Base-by-base conservation (phyloP, 768 basidiomycete species). In the Boletellus sp. region DNA sequence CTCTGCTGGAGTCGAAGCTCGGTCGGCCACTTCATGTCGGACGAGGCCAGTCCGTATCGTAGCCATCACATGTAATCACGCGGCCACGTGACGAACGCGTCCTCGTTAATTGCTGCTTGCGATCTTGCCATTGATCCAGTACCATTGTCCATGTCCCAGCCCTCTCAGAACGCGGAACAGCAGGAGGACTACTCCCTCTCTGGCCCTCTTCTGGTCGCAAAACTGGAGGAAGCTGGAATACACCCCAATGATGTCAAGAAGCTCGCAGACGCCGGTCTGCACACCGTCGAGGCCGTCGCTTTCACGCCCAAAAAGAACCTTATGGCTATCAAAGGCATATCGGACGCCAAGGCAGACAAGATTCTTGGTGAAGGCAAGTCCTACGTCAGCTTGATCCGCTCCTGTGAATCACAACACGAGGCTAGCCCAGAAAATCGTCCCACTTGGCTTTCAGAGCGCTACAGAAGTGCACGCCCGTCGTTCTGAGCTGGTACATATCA, bases 321-420 rank as follows among this genome's bases (percentile, higher is more conserved):
- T 31, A 79, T 90, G 50, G 79, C 83, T 5, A 94, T 98, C 59
- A 98, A 97, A 69, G 96, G 96, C 10, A 96, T 99, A 41, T 94
- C 92, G 22, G 96, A 99, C 58, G 79, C 85, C 54, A 99, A 98
- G 66, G 96, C 96, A 2, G 96, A 99, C 66, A 98, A 94, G 74
- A 96, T 99, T 50, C 70, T 98, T 23, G 71, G 77, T 13, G 93
- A 95, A 77, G 96, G 96, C 91, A 51, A 55, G 80, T 65, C 22
- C 20, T 33, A 15, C 20, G 8, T 19, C 39, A 33, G 28, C 39
- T 46, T 46, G 36, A 43, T 39, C 31, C 26, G 8, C 7, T 24
- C 45, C 35, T 32, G 37, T 49, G 39, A 51, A 45, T 55, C 41
- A 50, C 42, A 52, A 33, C 53, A 23, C 50, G 42, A 38, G 31